Conservation (phyloP, 140 eudicot genomes). For the Cichorium intybus region DNA sequence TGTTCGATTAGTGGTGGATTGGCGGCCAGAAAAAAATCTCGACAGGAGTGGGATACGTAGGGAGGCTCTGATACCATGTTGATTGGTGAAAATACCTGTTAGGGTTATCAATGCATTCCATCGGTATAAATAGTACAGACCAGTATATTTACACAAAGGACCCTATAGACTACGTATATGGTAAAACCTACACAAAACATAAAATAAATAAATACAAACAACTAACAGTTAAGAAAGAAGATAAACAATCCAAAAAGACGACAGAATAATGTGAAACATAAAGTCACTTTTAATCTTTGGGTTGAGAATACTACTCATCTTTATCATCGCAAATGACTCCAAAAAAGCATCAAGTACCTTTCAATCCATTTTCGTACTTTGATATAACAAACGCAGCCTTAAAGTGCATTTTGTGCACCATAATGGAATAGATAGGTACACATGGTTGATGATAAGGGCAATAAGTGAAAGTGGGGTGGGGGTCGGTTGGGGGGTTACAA, state of each 20-base stretch:
- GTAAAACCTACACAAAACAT: too few species aligned
- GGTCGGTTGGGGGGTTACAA: conserved; percentile 15
- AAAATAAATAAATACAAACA: too few species aligned
- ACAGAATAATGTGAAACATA: background rate
- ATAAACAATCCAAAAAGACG: background rate
- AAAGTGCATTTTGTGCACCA: background rate
- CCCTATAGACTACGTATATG: too few species aligned
- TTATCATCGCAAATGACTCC: background rate
- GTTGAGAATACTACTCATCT: background rate
- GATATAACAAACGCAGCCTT: background rate
- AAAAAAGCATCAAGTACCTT: background rate
- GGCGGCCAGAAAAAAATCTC: too few species aligned
- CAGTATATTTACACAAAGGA: too few species aligned
- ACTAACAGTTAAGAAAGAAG: background rate
- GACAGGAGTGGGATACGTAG: too few species aligned
- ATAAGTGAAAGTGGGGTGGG: conserved; percentile 7
- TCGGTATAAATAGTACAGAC: too few species aligned
- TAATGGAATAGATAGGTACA: conserved; percentile 19
- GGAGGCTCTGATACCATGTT: too few species aligned
- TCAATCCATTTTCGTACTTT: background rate
- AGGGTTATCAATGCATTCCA: too few species aligned
- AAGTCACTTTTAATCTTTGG: background rate
- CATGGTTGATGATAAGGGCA: conserved; percentile 16
- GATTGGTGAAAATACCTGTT: too few species aligned
- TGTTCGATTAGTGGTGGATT: too few species aligned